These are phyloP conservation scores for Yarrowia divulgata DNA, from an alignment of 805 yeast species.

Conservation along the genomic window DNA sequence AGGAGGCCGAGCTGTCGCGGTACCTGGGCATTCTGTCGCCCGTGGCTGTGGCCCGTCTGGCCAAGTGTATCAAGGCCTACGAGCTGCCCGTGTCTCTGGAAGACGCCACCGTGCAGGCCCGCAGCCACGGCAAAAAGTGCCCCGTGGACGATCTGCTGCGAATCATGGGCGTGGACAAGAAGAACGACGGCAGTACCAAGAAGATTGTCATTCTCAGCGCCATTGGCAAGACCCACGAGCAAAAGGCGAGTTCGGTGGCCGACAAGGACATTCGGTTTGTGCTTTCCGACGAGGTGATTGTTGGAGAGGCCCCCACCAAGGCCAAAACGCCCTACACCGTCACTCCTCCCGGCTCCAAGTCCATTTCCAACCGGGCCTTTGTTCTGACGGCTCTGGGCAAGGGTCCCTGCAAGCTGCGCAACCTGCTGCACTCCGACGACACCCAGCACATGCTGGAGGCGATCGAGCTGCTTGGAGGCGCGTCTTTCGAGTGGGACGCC, in stretches of 20 bases:
- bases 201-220: constrained; percentile 81
- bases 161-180: constrained; percentile 95
- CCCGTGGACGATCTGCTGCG: constrained; percentile 77
- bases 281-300: constrained; percentile 79
- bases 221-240: constrained; percentile 90
- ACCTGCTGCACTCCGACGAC: constrained; percentile 93
- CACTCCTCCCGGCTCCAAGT: constrained; percentile 95
- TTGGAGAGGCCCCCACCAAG: constrained; percentile 57
- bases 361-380: constrained; percentile 94
- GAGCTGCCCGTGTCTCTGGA: constrained; percentile 81
- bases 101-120: constrained; percentile 72
- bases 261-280: constrained; percentile 83
- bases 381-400: constrained; percentile 89
- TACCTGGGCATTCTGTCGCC: constrained; percentile 88
- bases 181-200: constrained; percentile 91
- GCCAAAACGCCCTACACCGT: constrained; percentile 54
- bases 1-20: constrained; percentile 95
- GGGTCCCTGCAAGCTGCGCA: constrained; percentile 83
- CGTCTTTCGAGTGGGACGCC: constrained; percentile 80
- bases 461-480: constrained; percentile 78
- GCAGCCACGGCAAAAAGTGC: constrained; percentile 72
- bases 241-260: constrained; percentile 81
- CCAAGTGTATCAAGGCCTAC: constrained; percentile 83
- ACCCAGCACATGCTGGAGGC: constrained; percentile 95
- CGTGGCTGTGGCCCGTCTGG: constrained; percentile 88